Conservation (phyloP, 768 basidiomycete species). For the Coprinopsis marcescibilis region DNA sequence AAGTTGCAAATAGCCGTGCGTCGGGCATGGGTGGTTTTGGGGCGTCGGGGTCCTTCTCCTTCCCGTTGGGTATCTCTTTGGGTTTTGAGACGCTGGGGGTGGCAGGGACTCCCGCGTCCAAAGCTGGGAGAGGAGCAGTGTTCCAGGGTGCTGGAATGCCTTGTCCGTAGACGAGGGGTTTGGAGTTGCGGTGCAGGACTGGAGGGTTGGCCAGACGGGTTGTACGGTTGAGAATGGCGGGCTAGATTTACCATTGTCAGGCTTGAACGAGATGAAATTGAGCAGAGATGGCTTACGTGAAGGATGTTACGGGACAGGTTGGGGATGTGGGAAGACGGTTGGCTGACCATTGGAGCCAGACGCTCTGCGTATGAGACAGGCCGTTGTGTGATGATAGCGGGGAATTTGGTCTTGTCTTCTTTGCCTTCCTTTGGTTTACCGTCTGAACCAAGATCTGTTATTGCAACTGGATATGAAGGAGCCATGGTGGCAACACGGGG, state of each 20-base stretch:
- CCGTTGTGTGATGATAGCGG: slow-evolving; percentile 39
- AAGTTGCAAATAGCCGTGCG: slow-evolving; percentile 49
- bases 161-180: slow-evolving; percentile 40
- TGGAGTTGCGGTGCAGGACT: slow-evolving; percentile 47
- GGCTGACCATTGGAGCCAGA: slow-evolving; percentile 57
- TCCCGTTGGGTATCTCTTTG: slow-evolving; percentile 24
- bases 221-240: slow-evolving; percentile 51
- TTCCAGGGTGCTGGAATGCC: slow-evolving; percentile 54
- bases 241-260: slow-evolving; percentile 25
- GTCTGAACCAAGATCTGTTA: slow-evolving; percentile 22
- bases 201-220: slow-evolving; percentile 63
- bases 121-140: slow-evolving; percentile 28
- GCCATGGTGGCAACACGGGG: slow-evolving; percentile 60
- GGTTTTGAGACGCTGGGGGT: slow-evolving; percentile 28
- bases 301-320: slow-evolving; percentile 62
- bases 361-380: slow-evolving; percentile 41
- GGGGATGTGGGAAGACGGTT: slow-evolving; percentile 61
- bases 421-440: slow-evolving; percentile 27
- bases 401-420: slow-evolving; percentile 50
- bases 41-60: slow-evolving; percentile 22
- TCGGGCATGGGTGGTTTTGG: slow-evolving; percentile 39
- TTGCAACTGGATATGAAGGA: slow-evolving; percentile 58
- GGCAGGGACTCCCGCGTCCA: slow-evolving; percentile 20
- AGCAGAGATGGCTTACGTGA: slow-evolving; percentile 42
- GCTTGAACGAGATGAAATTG: slow-evolving; percentile 4